Percentiles rank a stretch among this genome's conserved stretches.
Evolutionary conservation across 2,329 filamentous ascomycete genomes (phyloP).

Genomic region (Zymoseptoria passerinii): DNA sequence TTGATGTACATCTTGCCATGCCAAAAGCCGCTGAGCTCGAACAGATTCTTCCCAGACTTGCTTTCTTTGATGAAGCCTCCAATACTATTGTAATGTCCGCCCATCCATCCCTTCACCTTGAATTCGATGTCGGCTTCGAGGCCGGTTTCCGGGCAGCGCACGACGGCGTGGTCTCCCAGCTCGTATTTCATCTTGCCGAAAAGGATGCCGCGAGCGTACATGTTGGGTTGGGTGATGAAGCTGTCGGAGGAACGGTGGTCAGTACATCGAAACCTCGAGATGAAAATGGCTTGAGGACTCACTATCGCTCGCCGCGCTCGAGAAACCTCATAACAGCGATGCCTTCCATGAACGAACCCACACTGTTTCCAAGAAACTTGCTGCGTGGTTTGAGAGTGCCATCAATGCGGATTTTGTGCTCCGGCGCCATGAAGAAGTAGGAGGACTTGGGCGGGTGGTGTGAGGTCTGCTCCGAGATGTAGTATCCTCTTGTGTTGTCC

Average conservation of each 20-base stretch:
- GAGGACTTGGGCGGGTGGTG: slow-evolving; percentile 98
- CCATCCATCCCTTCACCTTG: slow-evolving; percentile 96
- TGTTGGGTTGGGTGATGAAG: slow-evolving; percentile 93
- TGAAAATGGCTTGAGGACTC: slow-evolving; percentile 28
- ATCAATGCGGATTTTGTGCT: slow-evolving; percentile 90
- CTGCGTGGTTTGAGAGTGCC: slow-evolving; percentile 91
- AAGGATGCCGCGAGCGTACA: slow-evolving; percentile 94
- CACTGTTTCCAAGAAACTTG: slow-evolving; percentile 93
- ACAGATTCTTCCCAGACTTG: slow-evolving; percentile 77
- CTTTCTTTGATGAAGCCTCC: slow-evolving; percentile 85
- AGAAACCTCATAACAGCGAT: slow-evolving; percentile 77
- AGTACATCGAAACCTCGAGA: slow-evolving; percentile 1
- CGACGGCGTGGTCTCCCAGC: slow-evolving; percentile 88
- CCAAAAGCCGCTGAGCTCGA: slow-evolving; percentile 87
- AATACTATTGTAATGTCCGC: slow-evolving; percentile 93
- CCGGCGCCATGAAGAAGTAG: slow-evolving; percentile 96
- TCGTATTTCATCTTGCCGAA: slow-evolving; percentile 99
- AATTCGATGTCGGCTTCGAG: slow-evolving; percentile 90
- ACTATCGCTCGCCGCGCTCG: slow-evolving; percentile 89
- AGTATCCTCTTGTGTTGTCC: slow-evolving; percentile 79
- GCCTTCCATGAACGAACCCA: slow-evolving; percentile 96
- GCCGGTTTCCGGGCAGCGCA: slow-evolving; percentile 80
- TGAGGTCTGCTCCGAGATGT: slow-evolving; percentile 94
- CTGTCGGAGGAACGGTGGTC: slow-evolving; percentile 38
- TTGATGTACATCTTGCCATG: slow-evolving; percentile 92